Conservation (phyloP, 2,329 filamentous ascomycete genomes). For the Aspergillus calidoustus region DNA sequence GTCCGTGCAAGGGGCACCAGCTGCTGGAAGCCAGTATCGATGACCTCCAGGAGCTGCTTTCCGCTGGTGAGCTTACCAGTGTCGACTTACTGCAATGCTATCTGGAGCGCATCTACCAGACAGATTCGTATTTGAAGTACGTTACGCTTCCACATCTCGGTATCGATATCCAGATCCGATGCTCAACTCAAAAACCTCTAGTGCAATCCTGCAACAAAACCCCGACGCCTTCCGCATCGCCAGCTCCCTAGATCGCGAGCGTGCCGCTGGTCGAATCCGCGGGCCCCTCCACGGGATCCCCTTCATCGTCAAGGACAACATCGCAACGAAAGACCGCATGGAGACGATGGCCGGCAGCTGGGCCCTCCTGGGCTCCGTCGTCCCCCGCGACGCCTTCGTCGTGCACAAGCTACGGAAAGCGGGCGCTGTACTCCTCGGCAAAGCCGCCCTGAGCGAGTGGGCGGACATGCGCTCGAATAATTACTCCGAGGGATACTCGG, state of each 20-base stretch:
- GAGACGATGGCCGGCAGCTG: conserved; percentile 74
- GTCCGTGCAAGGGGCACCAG: conserved; percentile 61
- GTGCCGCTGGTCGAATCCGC: background rate
- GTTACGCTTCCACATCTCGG: background rate
- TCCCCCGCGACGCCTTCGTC: conserved; percentile 70
- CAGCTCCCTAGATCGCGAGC: background rate
- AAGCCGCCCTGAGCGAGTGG: conserved; percentile 74
- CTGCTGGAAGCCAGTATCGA: conserved; percentile 74
- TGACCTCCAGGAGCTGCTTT: conserved; percentile 65
- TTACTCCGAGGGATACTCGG: conserved; percentile 71
- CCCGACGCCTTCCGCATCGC: background rate
- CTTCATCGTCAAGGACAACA: conserved; percentile 72
- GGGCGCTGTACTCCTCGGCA: conserved; percentile 72
- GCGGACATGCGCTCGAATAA: conserved; percentile 71
- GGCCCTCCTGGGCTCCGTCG: conserved; percentile 67
- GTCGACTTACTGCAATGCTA: conserved; percentile 67
- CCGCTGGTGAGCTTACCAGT: conserved; percentile 59
- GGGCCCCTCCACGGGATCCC: conserved; percentile 73
- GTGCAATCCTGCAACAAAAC: background rate
- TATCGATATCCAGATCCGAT: too few relatives aligned
- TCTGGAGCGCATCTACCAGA: conserved; percentile 63
- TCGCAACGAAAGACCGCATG: conserved; percentile 70
- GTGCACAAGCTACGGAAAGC: conserved; percentile 65
- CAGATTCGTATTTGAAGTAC: conserved; percentile 67
- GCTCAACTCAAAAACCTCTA: background rate